A percentile compares a stretch with the other conserved stretches of the same genome.
phyloP scores from a whole-genome alignment of 768 basidiomycete species.

The Xerocomus spinulosus region DNA sequence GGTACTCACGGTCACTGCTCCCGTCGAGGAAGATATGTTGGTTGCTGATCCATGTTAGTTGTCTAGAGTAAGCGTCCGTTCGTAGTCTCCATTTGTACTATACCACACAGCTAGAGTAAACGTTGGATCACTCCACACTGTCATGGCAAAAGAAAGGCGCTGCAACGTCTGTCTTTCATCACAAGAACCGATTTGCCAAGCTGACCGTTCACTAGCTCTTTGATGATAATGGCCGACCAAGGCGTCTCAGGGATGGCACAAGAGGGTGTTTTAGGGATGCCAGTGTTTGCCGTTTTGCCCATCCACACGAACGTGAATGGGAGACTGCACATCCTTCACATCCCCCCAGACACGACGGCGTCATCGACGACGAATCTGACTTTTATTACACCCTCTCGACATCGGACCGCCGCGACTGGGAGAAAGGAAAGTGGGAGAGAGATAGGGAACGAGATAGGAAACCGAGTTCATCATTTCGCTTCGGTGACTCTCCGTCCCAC shows the following conservation, averaged over 20 bases:
- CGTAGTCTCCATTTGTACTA: conserved; percentile 16
- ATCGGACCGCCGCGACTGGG: conserved; percentile 14
- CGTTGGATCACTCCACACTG: no score
- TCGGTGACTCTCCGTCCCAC: conserved; percentile 10
- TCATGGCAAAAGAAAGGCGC: conserved; percentile 21
- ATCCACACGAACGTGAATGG: conserved; percentile 34
- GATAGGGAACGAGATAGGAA: conserved; percentile 8
- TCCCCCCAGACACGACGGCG: conserved; percentile 19
- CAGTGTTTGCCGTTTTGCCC: conserved; percentile 26
- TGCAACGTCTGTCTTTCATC: conserved; percentile 26
- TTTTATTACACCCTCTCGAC: conserved; percentile 19
- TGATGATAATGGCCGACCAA: conserved; percentile 26
- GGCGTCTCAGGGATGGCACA: conserved; percentile 17
- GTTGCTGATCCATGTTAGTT: background rate
- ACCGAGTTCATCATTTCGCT: background rate
- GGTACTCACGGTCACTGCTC: conserved; percentile 21
- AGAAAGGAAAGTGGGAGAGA: conserved; percentile 10
- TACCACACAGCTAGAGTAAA: conserved; percentile 3
- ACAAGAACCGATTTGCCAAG: background rate
- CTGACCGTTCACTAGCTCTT: conserved; percentile 20
- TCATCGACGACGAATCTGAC: conserved; percentile 20
- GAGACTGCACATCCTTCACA: conserved; percentile 22
- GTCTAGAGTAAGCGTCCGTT: conserved; percentile 9
- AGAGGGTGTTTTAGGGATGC: conserved; percentile 21
- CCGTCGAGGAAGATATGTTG: conserved; percentile 2